Evolutionary conservation across 768 basidiomycete species (phyloP).

Genomic region (Amanita polypyramis): DNA sequence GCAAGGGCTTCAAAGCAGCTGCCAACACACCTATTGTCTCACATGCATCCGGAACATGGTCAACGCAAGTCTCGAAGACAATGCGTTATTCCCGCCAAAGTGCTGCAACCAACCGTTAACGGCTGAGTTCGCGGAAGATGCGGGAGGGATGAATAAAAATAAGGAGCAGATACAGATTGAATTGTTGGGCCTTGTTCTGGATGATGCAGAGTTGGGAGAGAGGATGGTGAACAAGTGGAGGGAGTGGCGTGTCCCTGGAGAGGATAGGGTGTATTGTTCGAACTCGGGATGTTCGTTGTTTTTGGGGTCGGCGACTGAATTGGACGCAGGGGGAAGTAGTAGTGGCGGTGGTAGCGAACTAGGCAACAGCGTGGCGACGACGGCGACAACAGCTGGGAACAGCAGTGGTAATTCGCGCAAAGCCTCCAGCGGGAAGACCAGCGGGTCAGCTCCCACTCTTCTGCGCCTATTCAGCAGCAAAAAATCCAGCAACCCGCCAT

Average conservation of each 20-base stretch:
- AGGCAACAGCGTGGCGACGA: neutral
- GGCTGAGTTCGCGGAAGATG: neutral
- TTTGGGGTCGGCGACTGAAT: neutral
- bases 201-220: neutral
- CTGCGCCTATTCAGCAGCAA: constrained; percentile 5
- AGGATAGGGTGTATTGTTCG: constrained; percentile 11
- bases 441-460: neutral
- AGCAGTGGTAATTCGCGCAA: too few relatives aligned
- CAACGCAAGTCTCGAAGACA: constrained; percentile 32
- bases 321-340: constrained; percentile 4
- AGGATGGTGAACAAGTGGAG: constrained; percentile 1
- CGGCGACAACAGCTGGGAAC: neutral
- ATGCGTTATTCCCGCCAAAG: constrained; percentile 39
- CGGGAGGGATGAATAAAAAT: neutral
- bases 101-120: constrained; percentile 27
- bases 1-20: constrained; percentile 26
- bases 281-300: constrained; percentile 22
- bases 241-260: neutral
- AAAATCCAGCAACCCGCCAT: neutral
- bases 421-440: too few relatives aligned
- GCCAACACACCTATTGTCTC: constrained; percentile 36
- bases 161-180: neutral
- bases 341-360: neutral
- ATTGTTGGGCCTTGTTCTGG: neutral
- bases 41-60: constrained; percentile 33